Evolutionary conservation across 1,139 yeast genomes (phyloP).

Genomic region (Kazachstania sp.): DNA sequence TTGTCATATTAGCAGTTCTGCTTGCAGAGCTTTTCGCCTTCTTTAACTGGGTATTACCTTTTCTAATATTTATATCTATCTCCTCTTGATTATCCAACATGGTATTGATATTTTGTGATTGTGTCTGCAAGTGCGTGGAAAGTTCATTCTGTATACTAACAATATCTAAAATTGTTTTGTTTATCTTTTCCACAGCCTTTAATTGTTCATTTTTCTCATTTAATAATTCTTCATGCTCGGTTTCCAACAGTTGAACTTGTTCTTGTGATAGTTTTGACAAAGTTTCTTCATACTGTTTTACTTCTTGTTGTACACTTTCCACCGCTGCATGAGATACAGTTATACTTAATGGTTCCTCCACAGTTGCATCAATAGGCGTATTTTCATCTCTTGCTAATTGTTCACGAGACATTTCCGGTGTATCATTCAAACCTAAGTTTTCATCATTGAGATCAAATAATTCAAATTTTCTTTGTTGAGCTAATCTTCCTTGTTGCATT

Average conservation of each 20-base stretch:
- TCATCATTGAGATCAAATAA: slow-evolving; percentile 18
- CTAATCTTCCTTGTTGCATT: slow-evolving; percentile 27
- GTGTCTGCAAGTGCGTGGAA: slow-evolving; percentile 64
- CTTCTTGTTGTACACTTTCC: slow-evolving; percentile 29
- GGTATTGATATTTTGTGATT: slow-evolving; percentile 61
- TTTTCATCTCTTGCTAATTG: neutral
- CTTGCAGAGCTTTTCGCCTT: slow-evolving; percentile 67
- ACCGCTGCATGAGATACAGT: slow-evolving; percentile 22
- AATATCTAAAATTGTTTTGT: slow-evolving; percentile 70
- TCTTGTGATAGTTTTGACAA: slow-evolving; percentile 40
- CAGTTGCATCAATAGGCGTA: neutral
- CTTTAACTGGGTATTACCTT: slow-evolving; percentile 67
- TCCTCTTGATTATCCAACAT: slow-evolving; percentile 65
- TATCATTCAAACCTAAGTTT: slow-evolving; percentile 5
- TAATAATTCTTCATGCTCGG: slow-evolving; percentile 64
- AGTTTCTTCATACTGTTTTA: slow-evolving; percentile 28
- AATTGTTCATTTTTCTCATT: slow-evolving; percentile 57
- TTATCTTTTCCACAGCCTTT: slow-evolving; percentile 60
- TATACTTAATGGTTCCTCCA: slow-evolving; percentile 9
- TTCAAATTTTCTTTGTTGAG: slow-evolving; percentile 22
- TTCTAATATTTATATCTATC: slow-evolving; percentile 55
- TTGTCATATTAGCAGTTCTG: slow-evolving; percentile 58
- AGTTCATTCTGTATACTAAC: slow-evolving; percentile 72
- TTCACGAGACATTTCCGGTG: neutral
- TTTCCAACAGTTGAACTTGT: slow-evolving; percentile 59